phyloP scores from a whole-genome alignment of 306 rosid genomes.

The Ormosia semicastrata region DNA sequence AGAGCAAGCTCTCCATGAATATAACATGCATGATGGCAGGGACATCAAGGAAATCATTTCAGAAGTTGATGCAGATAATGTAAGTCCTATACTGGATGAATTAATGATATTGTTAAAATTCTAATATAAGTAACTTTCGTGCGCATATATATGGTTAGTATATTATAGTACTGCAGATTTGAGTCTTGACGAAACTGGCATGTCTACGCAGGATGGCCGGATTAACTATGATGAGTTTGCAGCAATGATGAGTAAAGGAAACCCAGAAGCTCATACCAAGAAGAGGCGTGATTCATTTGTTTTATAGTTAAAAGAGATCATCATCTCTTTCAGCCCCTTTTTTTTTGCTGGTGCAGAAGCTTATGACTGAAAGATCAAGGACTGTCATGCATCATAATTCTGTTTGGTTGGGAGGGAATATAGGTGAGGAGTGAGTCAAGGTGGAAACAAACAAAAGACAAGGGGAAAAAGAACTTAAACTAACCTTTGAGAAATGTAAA shows the following conservation, averaged over 20 bases:
- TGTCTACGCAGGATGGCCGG: slow-evolving; percentile 69
- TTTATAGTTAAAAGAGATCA: neutral
- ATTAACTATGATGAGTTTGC: slow-evolving; percentile 91
- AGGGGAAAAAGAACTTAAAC: neutral
- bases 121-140: neutral
- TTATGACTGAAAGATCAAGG: slow-evolving; percentile 15
- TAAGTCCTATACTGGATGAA: slow-evolving; percentile 32
- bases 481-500: slow-evolving; percentile 25
- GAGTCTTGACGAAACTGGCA: neutral
- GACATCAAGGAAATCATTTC: slow-evolving; percentile 79
- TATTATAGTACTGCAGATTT: neutral
- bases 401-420: slow-evolving; percentile 29
- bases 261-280: slow-evolving; percentile 60
- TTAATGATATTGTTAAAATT: neutral
- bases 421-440: slow-evolving; percentile 21
- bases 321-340: neutral
- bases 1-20: slow-evolving; percentile 88
- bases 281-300: slow-evolving; percentile 62
- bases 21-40: slow-evolving; percentile 83
- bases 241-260: slow-evolving; percentile 98
- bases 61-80: slow-evolving; percentile 87
- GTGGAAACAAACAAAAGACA: slow-evolving; percentile 17
- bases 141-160: neutral
- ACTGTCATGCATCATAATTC: neutral
- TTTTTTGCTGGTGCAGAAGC: neutral